A percentile compares a stretch with the other conserved stretches of the same genome.
Conservation (phyloP, 2,329 filamentous ascomycete species). For the Plectosphaerella cucumerina region DNA sequence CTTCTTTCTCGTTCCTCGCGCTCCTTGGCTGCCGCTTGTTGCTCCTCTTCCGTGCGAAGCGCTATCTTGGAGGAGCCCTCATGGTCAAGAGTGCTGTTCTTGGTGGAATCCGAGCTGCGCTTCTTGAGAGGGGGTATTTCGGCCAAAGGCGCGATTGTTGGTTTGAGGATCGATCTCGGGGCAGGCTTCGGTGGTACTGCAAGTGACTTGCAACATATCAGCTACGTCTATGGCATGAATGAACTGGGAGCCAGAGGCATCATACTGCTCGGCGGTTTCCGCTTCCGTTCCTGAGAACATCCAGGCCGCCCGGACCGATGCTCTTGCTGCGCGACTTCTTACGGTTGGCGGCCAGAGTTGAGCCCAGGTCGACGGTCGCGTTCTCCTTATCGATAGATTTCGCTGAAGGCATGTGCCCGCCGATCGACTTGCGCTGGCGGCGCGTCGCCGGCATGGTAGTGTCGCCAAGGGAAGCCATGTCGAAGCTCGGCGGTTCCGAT, state of each 20-base stretch:
- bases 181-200: constrained; percentile 46
- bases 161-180: constrained; percentile 75
- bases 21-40: constrained; percentile 64
- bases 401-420: constrained; percentile 18
- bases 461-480: constrained; percentile 37
- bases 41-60: constrained; percentile 65
- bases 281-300: constrained; percentile 69
- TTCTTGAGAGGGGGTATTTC: constrained; percentile 64
- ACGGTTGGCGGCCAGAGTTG: constrained; percentile 45
- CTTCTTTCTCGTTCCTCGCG: constrained; percentile 70
- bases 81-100: neutral
- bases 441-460: constrained; percentile 51
- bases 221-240: constrained; percentile 2
- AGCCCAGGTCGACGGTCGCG: constrained; percentile 61
- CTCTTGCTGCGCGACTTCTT: constrained; percentile 90
- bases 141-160: constrained; percentile 62
- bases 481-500: neutral
- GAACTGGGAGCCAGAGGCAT: constrained; percentile 2
- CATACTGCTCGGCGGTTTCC: constrained; percentile 78
- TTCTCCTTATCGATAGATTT: constrained; percentile 69
- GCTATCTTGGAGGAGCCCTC: constrained; percentile 50
- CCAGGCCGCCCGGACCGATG: constrained; percentile 85
- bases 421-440: constrained; percentile 68
- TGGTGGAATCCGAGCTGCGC: constrained; percentile 5
- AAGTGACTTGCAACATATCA: constrained; percentile 42